Percentiles rank a stretch among this genome's conserved stretches.
Conservation (phyloP, 139 green algal genomes). For the Astrephomene gubernaculifera region DNA sequence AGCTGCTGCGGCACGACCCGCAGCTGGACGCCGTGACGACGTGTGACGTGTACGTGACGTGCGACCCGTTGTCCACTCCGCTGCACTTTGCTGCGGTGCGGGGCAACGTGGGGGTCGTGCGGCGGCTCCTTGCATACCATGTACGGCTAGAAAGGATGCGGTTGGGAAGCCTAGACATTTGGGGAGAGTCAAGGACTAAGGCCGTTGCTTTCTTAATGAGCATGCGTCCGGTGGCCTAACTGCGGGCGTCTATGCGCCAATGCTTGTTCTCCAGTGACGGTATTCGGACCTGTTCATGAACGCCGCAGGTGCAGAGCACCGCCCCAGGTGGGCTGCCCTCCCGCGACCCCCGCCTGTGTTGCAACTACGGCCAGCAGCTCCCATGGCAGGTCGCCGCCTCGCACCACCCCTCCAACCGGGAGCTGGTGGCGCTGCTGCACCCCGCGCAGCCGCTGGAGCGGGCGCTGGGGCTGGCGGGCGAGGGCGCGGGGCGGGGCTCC, state of each 20-base stretch:
- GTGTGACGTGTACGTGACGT: slow-evolving; percentile 15
- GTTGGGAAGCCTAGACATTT: too few relatives aligned
- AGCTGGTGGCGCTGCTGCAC: slow-evolving; percentile 34
- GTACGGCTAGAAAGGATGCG: slow-evolving; percentile 19
- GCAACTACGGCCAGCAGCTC: not conserved
- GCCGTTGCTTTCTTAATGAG: too few relatives aligned
- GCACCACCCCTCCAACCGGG: slow-evolving; percentile 11
- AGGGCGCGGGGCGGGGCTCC: too few relatives aligned
- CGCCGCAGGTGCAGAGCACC: too few relatives aligned
- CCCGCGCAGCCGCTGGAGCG: not conserved
- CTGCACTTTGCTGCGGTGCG: slow-evolving; percentile 12
- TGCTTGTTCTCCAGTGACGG: too few relatives aligned
- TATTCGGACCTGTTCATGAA: too few relatives aligned
- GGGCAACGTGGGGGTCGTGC: not conserved
- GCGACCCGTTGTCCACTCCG: slow-evolving; percentile 1
- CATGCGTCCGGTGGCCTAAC: too few relatives aligned
- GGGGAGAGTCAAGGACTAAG: too few relatives aligned
- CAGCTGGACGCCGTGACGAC: not conserved
- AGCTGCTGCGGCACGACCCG: slow-evolving; percentile 28
- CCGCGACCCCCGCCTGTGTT: not conserved
- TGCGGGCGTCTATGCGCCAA: too few relatives aligned
- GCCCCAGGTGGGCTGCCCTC: too few relatives aligned
- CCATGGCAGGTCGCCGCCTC: slow-evolving; percentile 15
- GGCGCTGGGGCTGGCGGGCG: not conserved
- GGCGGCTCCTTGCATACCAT: slow-evolving; percentile 1